Conservation (phyloP, 2,329 filamentous ascomycete genomes). For the Exophiala calicioides region DNA sequence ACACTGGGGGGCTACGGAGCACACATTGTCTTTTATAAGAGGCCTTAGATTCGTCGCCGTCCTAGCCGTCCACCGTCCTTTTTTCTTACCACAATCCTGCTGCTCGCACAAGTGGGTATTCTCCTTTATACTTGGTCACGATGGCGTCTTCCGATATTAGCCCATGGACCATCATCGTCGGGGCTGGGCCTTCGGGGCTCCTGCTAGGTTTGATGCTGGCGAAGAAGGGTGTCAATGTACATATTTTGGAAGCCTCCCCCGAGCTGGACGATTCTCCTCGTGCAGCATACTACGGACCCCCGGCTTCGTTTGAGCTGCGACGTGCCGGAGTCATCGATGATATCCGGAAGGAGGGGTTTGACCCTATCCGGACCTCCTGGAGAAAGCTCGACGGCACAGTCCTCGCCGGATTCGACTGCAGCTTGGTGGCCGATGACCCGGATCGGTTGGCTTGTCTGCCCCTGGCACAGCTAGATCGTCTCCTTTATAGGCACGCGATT, state of each 20-base stretch:
- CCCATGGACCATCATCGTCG: conserved; percentile 33
- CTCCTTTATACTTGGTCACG: background rate
- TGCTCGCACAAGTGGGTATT: background rate
- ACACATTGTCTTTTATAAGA: background rate
- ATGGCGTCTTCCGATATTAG: conserved; percentile 17
- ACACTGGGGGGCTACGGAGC: background rate
- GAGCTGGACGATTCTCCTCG: conserved; percentile 62
- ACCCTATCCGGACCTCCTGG: conserved; percentile 48
- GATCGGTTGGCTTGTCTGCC: conserved; percentile 48
- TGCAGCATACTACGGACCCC: conserved; percentile 63
- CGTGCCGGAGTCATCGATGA: conserved; percentile 61
- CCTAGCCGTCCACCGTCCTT: background rate
- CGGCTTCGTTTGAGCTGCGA: conserved; percentile 59
- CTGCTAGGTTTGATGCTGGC: conserved; percentile 37
- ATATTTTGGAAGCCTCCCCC: conserved; percentile 55
- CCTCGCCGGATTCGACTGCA: conserved; percentile 34
- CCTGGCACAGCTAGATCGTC: conserved; percentile 44
- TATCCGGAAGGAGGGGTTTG: conserved; percentile 47
- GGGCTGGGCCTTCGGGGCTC: conserved; percentile 38
- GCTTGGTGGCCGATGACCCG: conserved; percentile 29
- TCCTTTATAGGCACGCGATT: conserved; percentile 45
- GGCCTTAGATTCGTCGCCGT: background rate
- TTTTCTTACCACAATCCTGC: background rate
- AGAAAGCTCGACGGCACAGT: conserved; percentile 42
- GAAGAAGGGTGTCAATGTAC: conserved; percentile 36